Evolutionary conservation across 2,329 filamentous ascomycete genomes (phyloP).

Genomic region (Stagonosporopsis tanaceti): DNA sequence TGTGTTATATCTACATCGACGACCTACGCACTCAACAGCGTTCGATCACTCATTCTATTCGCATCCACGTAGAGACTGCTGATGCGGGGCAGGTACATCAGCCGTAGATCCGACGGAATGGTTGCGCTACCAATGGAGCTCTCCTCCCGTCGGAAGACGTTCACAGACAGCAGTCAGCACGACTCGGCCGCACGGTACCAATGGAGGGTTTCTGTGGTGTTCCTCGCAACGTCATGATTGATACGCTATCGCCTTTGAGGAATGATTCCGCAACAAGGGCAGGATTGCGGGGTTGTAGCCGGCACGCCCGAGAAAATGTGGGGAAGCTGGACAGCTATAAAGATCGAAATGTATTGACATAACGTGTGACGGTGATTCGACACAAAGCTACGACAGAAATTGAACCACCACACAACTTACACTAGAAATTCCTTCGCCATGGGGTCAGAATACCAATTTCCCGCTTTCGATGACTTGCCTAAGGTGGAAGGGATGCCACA

Average conservation of each 20-base stretch:
- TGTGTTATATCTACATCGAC: no score
- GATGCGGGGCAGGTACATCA: not conserved
- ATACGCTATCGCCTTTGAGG: not conserved
- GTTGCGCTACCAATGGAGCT: not conserved
- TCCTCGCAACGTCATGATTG: conserved; percentile 6
- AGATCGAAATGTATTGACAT: not conserved
- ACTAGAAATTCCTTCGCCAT: conserved; percentile 21
- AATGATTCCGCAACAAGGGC: not conserved
- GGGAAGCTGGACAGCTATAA: conserved; percentile 13
- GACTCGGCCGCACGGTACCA: not conserved
- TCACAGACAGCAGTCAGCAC: conserved; percentile 1
- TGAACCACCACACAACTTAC: conserved; percentile 18
- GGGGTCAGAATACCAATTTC: conserved; percentile 34
- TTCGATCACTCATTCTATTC: not conserved
- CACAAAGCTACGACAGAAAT: not conserved
- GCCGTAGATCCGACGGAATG: conserved; percentile 7
- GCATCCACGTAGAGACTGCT: no score
- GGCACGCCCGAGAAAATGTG: not conserved
- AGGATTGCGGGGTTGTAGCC: conserved; percentile 16
- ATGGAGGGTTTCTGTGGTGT: not conserved
- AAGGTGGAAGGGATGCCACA: conserved; percentile 45
- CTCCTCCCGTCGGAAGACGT: conserved; percentile 11
- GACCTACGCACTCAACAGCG: not conserved
- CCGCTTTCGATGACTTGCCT: conserved; percentile 44
- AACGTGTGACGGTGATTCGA: not conserved